Evolutionary conservation across 2,329 filamentous ascomycete species (phyloP), one percentile per base, ranked within the genome.

Genomic region (Xylariaceae sp.): DNA sequence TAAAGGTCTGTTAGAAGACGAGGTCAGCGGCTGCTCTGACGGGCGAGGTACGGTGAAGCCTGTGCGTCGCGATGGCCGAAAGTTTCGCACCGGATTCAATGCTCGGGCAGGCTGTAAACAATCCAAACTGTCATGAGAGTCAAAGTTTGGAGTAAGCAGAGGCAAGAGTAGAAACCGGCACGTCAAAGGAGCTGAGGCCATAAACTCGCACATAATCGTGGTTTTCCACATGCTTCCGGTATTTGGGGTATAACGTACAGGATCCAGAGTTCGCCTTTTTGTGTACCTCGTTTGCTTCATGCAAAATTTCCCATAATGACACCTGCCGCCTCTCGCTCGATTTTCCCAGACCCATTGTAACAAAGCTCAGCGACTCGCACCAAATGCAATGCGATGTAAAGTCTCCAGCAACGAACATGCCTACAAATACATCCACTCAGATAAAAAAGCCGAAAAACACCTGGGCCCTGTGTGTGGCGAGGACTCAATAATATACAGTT

Each of bases 351-450:
- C 43, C 51, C 22, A 30, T 48, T 32, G 30, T 41, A 30, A 47
- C 43, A 44, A 47, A 10, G 16, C 50, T 47, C 36, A 34, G 39
- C 29, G 5, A 26, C 26, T 26, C 26, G 26, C 26, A 26, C 26
- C 26, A 26, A 34, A n/a, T 36, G 40, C 16, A 34, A 53, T 47
- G 44, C 43, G 12, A 29, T 34, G 29, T 29, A 29, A 18, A 8
- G 15, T 30, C 15, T 29, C 45, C 55, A 51, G 13, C 44, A 49
- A 22, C 29, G 39, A 30, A 5, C 5, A 34, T 44, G 13, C 47
- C 42, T 55, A 50, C 47, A 55, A 55, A 49, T 50, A 56, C 49
- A 58, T n/a, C 10, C 13, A 16, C 34, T 5, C 10, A 37, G 15
- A 37, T 4, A 37, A 12, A 4, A 2, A n/a, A 37, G 4, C n/a